Evolutionary conservation across 179 eudicot species (phyloP).

Genomic region (Heliamphora pulchella): DNA sequence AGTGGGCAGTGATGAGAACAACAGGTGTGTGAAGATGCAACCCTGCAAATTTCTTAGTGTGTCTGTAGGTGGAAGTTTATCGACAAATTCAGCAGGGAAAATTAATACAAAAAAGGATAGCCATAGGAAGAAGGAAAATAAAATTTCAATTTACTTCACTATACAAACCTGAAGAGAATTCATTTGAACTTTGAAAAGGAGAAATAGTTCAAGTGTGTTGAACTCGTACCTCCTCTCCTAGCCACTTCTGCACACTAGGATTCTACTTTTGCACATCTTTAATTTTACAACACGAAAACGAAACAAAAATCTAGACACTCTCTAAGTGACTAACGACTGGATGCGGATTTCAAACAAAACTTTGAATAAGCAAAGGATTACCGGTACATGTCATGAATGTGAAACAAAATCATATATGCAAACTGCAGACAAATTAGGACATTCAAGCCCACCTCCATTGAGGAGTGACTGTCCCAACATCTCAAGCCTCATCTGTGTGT

Average conservation of each 20-base stretch:
- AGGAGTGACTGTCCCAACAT: constrained; percentile 20
- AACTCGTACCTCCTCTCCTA: not conserved
- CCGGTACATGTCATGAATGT: constrained; percentile 3
- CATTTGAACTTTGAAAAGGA: not conserved
- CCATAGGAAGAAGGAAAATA: no score
- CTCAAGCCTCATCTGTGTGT: constrained; percentile 39
- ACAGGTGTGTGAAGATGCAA: no score
- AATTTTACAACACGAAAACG: not conserved
- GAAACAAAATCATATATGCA: constrained; percentile 4
- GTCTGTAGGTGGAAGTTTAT: no score
- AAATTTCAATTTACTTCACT: not conserved
- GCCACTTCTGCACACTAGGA: not conserved
- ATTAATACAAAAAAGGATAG: no score
- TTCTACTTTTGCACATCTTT: not conserved
- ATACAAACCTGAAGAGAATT: not conserved
- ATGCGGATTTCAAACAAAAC: not conserved
- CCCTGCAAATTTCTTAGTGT: no score
- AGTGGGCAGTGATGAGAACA: no score
- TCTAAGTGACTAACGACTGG: not conserved
- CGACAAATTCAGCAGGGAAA: no score
- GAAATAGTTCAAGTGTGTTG: not conserved
- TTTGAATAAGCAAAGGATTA: constrained; percentile 8
- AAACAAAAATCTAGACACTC: not conserved
- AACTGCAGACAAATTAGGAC: constrained; percentile 21
- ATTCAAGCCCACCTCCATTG: constrained; percentile 31